Percentiles rank a stretch among this genome's conserved stretches.
Conservation (phyloP, 2,329 filamentous ascomycete species). For the Apiospora hydei region DNA sequence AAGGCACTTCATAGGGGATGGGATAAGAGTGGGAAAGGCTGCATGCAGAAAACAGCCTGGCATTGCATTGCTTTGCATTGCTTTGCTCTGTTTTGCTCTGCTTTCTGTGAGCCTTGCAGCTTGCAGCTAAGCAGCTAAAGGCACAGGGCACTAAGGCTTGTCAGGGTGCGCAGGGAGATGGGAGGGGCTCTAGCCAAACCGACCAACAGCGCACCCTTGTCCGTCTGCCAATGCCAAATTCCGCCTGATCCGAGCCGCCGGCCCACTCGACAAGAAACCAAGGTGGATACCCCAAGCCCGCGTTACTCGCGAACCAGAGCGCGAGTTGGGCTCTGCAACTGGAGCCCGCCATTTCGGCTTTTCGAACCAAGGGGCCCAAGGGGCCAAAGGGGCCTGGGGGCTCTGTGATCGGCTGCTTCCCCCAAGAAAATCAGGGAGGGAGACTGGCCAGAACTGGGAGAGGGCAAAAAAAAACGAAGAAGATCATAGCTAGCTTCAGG, state of each 20-base stretch:
- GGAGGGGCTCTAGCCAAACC: not conserved
- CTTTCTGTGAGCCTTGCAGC: slow-evolving; percentile 13
- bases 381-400: not conserved
- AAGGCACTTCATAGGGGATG: not conserved
- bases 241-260: slow-evolving; percentile 18
- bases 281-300: not conserved
- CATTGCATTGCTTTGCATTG: not conserved
- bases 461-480: not conserved
- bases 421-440: slow-evolving; percentile 11
- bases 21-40: slow-evolving; percentile 8
- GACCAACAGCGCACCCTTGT: not conserved
- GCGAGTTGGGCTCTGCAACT: slow-evolving; percentile 4
- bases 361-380: slow-evolving; percentile 17
- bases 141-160: not conserved
- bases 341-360: slow-evolving; percentile 24
- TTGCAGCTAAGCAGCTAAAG: not conserved
- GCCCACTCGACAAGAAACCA: slow-evolving; percentile 8
- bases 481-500: slow-evolving; percentile 16
- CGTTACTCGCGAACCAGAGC: slow-evolving; percentile 23
- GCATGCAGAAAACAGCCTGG: slow-evolving; percentile 10
- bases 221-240: slow-evolving; percentile 19
- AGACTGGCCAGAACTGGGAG: no score
- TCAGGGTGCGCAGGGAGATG: not conserved
- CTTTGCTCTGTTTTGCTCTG: not conserved
- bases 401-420: not conserved